These are phyloP conservation scores for Penicillium verrucosum DNA, from an alignment of 2,329 filamentous ascomycete genomes.

Conservation along the genomic window DNA sequence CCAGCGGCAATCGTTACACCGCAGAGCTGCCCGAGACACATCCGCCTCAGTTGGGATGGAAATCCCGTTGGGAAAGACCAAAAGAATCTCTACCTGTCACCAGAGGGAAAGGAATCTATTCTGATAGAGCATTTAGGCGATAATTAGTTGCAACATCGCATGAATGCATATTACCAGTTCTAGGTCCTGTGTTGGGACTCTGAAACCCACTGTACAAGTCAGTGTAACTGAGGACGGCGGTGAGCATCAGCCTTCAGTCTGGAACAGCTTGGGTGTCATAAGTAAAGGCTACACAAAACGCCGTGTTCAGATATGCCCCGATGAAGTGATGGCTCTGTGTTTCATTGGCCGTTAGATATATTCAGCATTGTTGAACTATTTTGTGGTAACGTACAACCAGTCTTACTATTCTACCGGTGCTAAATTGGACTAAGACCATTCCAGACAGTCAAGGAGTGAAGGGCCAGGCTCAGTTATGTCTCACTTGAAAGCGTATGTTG, in stretches of 20 bases:
- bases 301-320: background rate
- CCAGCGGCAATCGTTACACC: conserved; percentile 11
- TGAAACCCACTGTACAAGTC: background rate
- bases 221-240: background rate
- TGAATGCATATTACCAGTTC: background rate
- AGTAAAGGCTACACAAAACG: background rate
- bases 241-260: background rate
- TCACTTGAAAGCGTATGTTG: background rate
- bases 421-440: background rate
- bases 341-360: background rate
- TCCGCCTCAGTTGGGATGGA: conserved; percentile 5
- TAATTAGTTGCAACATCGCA: background rate
- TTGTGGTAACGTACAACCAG: background rate
- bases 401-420: background rate
- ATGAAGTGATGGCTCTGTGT: background rate
- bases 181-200: background rate
- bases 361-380: background rate
- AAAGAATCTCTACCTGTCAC: background rate
- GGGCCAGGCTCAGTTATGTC: background rate
- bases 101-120: background rate
- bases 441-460: background rate
- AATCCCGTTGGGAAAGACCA: conserved; percentile 11
- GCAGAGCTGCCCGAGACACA: conserved; percentile 10
- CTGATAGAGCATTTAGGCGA: background rate
- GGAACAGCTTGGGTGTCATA: background rate